Conservation (phyloP, 176 grass and related monocot species). For the Pharus latifolius region DNA sequence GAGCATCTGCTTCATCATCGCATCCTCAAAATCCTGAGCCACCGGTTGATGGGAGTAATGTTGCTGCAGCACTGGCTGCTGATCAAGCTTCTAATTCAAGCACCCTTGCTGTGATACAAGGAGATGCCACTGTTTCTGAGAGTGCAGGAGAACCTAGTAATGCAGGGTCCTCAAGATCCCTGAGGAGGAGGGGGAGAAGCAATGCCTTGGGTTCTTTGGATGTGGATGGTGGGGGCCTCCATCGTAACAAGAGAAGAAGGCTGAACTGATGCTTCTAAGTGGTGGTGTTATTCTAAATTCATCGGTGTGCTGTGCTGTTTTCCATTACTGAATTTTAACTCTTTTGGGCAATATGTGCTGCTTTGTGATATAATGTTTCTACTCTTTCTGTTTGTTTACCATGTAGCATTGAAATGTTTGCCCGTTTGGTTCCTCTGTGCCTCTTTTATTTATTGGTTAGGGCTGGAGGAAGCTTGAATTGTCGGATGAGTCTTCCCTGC, state of each 20-base stretch:
- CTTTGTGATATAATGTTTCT: constrained; percentile 11
- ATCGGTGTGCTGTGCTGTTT: constrained; percentile 1
- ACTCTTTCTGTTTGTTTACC: background rate
- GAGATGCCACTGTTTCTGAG: constrained; percentile 37
- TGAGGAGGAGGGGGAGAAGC: constrained; percentile 65
- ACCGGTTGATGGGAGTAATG: constrained; percentile 14
- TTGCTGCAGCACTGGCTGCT: constrained; percentile 43
- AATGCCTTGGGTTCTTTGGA: constrained; percentile 57
- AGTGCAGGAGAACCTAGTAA: constrained; percentile 35
- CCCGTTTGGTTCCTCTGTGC: constrained; percentile 2
- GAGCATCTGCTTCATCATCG: constrained; percentile 47
- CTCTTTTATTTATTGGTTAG: constrained; percentile 10
- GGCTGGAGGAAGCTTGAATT: background rate
- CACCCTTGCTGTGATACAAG: constrained; percentile 82
- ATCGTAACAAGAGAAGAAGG: constrained; percentile 70
- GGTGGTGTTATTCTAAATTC: background rate
- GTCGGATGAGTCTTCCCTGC: background rate
- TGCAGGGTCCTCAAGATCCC: constrained; percentile 53
- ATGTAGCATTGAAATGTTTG: background rate
- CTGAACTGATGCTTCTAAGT: constrained; percentile 48
- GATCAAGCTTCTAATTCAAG: constrained; percentile 85
- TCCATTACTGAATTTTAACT: constrained; percentile 19
- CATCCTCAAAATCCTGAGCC: constrained; percentile 46
- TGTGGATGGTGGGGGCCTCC: constrained; percentile 44
- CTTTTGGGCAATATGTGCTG: background rate